Base-by-base conservation (phyloP, 257 asterid species). In the Solanum bulbocastanum region DNA sequence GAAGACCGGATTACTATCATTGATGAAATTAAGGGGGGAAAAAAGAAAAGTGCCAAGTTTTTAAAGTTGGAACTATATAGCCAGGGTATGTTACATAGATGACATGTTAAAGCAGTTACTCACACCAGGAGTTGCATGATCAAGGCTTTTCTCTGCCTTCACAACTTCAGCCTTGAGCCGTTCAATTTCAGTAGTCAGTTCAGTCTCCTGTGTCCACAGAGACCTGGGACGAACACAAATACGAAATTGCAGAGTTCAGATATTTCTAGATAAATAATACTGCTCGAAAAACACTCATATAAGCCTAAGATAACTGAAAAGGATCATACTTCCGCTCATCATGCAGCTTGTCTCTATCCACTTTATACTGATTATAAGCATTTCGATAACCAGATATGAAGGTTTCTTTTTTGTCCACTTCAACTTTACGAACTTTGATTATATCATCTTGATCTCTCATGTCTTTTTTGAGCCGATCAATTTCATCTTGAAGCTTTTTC, bases 61-160 rank as follows among this genome's bases (percentile, higher is more conserved):
- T 22, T 82, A 82, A 82, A 33, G 46, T 49, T 82, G 44, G 42
- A 52, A 82, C 69, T 30, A 49, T 82, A 36, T 15, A 22, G 69
- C 39, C 68, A 35, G 35, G 10, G n/a, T 40, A 44, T 32, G 27
- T 39, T 42, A 85, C 72, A 83, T 37, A 39, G 36, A 85, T 16
- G 39, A 42, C 40, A 49, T 27, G 46, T 16, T 39, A 62, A 44
- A 87, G 62, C 69, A 83, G 87, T 86, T 58, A 93, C 99, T 93
- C 90, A 97, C 99, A 86, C 99, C 99, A 62, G 99, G 98, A 89
- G 99, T 97, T 33, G 99, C 98, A 23, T 96, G 98, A 91, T 97
- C 99, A 22, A 97, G 98, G 91, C 94, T 96, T 95, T 96, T 97
- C 94, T 95, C 98, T 75, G 99, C 98, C 94, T 96, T 95, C 84